Evolutionary conservation across 768 basidiomycete species (phyloP).

Genomic region (Serendipita sp.): DNA sequence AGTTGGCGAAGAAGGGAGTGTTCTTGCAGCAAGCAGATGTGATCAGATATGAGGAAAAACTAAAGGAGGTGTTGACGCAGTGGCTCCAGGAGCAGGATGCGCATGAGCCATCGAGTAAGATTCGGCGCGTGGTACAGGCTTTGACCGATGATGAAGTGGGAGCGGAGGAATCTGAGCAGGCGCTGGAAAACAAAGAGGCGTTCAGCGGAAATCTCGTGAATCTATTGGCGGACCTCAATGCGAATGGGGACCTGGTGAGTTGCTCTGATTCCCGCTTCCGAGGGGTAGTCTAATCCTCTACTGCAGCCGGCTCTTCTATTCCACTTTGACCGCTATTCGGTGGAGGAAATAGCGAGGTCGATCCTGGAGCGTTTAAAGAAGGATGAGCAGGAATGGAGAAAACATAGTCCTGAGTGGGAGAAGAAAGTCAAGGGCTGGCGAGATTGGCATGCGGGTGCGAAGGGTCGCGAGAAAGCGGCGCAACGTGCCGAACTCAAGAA

Average conservation of each 20-base stretch:
- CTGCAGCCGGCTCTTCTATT: slow-evolving; percentile 51
- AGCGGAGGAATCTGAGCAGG: background rate
- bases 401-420: slow-evolving; percentile 31
- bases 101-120: slow-evolving; percentile 19
- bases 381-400: slow-evolving; percentile 38
- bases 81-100: slow-evolving; percentile 26
- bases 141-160: slow-evolving; percentile 27
- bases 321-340: slow-evolving; percentile 43
- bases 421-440: slow-evolving; percentile 37
- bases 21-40: slow-evolving; percentile 46
- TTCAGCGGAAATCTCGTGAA: slow-evolving; percentile 34
- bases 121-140: slow-evolving; percentile 25
- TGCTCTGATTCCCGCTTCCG: background rate
- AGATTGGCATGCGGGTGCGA: slow-evolving; percentile 30
- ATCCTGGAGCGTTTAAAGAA: slow-evolving; percentile 25
- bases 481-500: slow-evolving; percentile 25
- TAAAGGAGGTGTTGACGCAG: slow-evolving; percentile 31
- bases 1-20: slow-evolving; percentile 10
- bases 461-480: slow-evolving; percentile 32
- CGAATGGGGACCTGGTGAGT: slow-evolving; percentile 38
- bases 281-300: background rate
- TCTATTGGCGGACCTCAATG: slow-evolving; percentile 44
- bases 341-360: slow-evolving; percentile 35
- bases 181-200: background rate
- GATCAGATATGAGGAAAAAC: slow-evolving; percentile 36